Evolutionary conservation across 2,329 filamentous ascomycete genomes (phyloP).

Genomic region (Chaetomium olivaceum): DNA sequence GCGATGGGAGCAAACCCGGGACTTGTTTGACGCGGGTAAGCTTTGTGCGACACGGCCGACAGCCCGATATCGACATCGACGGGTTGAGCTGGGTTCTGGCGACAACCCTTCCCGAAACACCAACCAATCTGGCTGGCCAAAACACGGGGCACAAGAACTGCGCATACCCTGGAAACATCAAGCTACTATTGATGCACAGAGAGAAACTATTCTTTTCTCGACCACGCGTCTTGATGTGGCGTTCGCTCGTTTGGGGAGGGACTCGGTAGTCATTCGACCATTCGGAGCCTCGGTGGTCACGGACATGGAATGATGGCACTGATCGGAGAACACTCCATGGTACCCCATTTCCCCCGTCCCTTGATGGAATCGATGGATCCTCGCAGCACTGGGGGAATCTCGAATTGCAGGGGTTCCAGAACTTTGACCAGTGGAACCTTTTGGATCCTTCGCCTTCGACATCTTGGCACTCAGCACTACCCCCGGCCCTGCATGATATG

Average conservation of each 20-base stretch:
- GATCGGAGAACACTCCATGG: not conserved
- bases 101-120: not conserved
- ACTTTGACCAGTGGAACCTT: not conserved
- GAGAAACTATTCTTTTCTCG: not conserved
- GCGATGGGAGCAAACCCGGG: not conserved
- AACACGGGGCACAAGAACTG: slow-evolving; percentile 1
- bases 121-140: not conserved
- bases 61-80: not conserved
- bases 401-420: not conserved
- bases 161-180: not conserved
- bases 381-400: not conserved
- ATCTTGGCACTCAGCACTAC: slow-evolving; percentile 3
- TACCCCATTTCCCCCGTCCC: not conserved
- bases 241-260: not conserved
- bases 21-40: not conserved
- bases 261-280: not conserved
- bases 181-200: not conserved
- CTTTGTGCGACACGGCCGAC: not conserved
- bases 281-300: not conserved
- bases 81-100: not conserved
- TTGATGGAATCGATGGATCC: not conserved
- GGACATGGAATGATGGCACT: not conserved
- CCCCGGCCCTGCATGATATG: slow-evolving; percentile 7
- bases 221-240: not conserved
- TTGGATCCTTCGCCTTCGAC: not conserved